Conservation (phyloP, 2,329 filamentous ascomycete genomes). For the Metarhizium robertsii region DNA sequence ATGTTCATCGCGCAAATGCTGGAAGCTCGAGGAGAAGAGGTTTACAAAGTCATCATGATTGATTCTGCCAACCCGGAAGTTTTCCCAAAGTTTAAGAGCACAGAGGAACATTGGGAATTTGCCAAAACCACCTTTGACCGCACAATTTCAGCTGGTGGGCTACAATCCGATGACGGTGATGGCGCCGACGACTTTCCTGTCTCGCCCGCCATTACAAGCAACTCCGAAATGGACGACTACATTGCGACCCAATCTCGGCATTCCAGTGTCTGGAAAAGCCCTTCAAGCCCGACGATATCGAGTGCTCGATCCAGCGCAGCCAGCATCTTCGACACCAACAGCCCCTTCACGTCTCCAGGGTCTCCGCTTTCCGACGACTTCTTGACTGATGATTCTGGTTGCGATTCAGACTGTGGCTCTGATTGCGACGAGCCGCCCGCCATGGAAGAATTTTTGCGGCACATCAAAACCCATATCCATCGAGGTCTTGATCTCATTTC, state of each 20-base stretch:
- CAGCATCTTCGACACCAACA: slow-evolving; percentile 10
- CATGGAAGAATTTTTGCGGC: neutral
- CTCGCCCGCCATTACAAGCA: no score
- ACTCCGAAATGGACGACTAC: no score
- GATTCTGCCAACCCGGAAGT: slow-evolving; percentile 15
- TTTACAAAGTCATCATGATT: slow-evolving; percentile 16
- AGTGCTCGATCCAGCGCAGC: slow-evolving; percentile 5
- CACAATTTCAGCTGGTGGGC: slow-evolving; percentile 2
- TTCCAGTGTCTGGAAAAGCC: slow-evolving; percentile 4
- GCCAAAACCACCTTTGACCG: slow-evolving; percentile 10
- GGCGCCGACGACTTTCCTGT: no score
- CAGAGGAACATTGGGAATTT: slow-evolving; percentile 1
- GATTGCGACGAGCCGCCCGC: slow-evolving; percentile 1
- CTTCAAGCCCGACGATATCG: slow-evolving; percentile 1
- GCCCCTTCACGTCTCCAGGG: slow-evolving; percentile 2
- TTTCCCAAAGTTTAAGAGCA: slow-evolving; percentile 8
- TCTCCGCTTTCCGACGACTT: slow-evolving; percentile 6
- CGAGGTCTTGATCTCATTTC: slow-evolving; percentile 13
- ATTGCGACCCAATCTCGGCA: neutral
- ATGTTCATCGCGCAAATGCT: slow-evolving; percentile 16
- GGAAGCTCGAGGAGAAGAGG: slow-evolving; percentile 8
- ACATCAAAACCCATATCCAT: slow-evolving; percentile 14
- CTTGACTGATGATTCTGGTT: slow-evolving; percentile 8
- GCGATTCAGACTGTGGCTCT: slow-evolving; percentile 8
- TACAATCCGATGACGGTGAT: neutral